phyloP scores from a whole-genome alignment of 148 eudicot species.

The Limonium bicolor region DNA sequence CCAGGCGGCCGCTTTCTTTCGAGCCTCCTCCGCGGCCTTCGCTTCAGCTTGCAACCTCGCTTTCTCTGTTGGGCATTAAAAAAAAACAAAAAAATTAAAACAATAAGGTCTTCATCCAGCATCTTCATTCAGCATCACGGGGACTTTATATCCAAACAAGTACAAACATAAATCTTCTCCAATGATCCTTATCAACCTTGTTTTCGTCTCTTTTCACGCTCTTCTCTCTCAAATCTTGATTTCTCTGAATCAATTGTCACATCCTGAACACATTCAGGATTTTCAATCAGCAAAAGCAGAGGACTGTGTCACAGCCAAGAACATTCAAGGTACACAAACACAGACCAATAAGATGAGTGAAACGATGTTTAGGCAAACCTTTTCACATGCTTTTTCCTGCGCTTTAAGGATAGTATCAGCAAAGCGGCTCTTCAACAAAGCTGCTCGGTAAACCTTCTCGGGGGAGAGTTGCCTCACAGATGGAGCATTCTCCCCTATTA shows the following conservation, averaged over 20 bases:
- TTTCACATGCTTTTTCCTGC: conserved; percentile 42
- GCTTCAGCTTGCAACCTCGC: conserved; percentile 93
- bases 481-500: conserved; percentile 91
- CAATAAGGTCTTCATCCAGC: no score
- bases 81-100: no score
- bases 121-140: no score
- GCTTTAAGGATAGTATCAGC: conserved; percentile 94
- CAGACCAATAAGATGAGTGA: no score
- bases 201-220: conserved; percentile 65
- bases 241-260: conserved; percentile 67
- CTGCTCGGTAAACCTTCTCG: conserved; percentile 90
- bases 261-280: conserved; percentile 37
- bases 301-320: no score
- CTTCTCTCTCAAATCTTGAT: conserved; percentile 65
- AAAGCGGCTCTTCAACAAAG: conserved; percentile 76
- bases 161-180: neutral
- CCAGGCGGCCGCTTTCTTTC: conserved; percentile 61
- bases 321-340: no score
- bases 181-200: conserved; percentile 43
- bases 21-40: conserved; percentile 89
- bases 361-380: no score
- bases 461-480: conserved; percentile 96
- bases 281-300: no score
- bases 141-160: neutral
- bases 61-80: no score